These are phyloP conservation scores for Bullera alba DNA, from an alignment of 768 basidiomycete species.

Conservation along the genomic window DNA sequence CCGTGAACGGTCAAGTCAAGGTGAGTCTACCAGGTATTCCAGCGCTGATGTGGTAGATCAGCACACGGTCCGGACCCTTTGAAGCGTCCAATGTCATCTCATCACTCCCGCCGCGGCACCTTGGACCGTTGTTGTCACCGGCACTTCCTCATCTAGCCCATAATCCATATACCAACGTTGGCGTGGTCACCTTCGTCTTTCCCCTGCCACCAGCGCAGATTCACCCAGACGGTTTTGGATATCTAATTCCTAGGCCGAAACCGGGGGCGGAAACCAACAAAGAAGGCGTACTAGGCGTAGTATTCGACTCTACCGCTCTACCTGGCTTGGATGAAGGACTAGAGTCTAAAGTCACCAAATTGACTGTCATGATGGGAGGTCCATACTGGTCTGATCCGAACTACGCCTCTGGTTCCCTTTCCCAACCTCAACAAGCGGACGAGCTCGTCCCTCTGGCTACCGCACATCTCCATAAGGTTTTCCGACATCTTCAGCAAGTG, in stretches of 20 bases:
- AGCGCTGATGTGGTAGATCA: conserved; percentile 5
- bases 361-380: conserved; percentile 87
- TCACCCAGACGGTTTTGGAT: conserved; percentile 85
- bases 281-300: conserved; percentile 57
- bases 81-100: conserved; percentile 60
- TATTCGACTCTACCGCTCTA: conserved; percentile 81
- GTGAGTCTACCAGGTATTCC: too few relatives aligned
- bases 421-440: conserved; percentile 16
- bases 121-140: conserved; percentile 32
- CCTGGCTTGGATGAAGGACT: conserved; percentile 54
- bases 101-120: conserved; percentile 61
- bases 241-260: conserved; percentile 68
- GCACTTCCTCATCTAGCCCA: conserved; percentile 59
- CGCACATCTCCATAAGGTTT: conserved; percentile 29
- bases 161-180: conserved; percentile 73
- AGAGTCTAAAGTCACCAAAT: conserved; percentile 55
- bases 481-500: conserved; percentile 28
- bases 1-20: too few relatives aligned
- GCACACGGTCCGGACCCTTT: conserved; percentile 2
- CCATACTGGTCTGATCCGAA: conserved; percentile 56
- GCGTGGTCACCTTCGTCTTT: conserved; percentile 85
- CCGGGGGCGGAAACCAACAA: conserved; percentile 17
- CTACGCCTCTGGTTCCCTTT: conserved; percentile 16
- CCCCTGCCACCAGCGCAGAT: conserved; percentile 51
- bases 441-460: conserved; percentile 11